Evolutionary conservation across 1,284 basidiomycete genomes (phyloP), one percentile per base, ranked within the genome.

Genomic region (Fomitopsis pinicola): DNA sequence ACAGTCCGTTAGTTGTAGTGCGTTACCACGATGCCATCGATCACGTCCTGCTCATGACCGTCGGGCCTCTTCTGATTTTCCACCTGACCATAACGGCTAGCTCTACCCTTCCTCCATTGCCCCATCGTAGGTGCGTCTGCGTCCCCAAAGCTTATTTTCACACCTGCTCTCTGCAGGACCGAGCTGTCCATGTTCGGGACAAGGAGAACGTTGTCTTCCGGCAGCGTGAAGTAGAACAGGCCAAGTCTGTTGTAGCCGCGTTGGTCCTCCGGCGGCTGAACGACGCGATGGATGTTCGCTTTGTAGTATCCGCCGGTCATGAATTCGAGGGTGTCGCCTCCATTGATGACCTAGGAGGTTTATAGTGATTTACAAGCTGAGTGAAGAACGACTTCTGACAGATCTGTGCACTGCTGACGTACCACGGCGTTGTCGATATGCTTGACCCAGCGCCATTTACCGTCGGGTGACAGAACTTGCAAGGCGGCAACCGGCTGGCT

Each of bases 351-450:
- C 81, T 81, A 3, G 44, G 5, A 44, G 19, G 48, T 8, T 57
- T 8, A 30, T 10, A 50, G 12, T 5, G 4, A 19, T 5, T 8
- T 4, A 7, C 22, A 28, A 46, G 8, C 5, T 33, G 28, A 48
- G 9, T 7, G 2, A 26, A 42, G 10, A 14, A 14, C 19, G 22
- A n/a, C 3, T 19, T 12, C 33, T 55, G 7, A n/a, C 33, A n/a
- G 48, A 15, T 22, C 33, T 35, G 2, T 22, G 22, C 22, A 3
- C 15, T 12, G 15, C 1, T 30, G 30, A 58, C 67, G 9, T 64
- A 86, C 85, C 28, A 87, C 67, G 0, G 82, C 83, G 60, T 87
- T 85, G 2, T 83, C 80, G 17, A 86, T 75, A 66, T 87, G 84
- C 63, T 73, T 79, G 15, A 85, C 75, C 80, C 82, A 88, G 56